Base-by-base conservation (phyloP, 306 rosid genomes). In the Glycine latifolia region DNA sequence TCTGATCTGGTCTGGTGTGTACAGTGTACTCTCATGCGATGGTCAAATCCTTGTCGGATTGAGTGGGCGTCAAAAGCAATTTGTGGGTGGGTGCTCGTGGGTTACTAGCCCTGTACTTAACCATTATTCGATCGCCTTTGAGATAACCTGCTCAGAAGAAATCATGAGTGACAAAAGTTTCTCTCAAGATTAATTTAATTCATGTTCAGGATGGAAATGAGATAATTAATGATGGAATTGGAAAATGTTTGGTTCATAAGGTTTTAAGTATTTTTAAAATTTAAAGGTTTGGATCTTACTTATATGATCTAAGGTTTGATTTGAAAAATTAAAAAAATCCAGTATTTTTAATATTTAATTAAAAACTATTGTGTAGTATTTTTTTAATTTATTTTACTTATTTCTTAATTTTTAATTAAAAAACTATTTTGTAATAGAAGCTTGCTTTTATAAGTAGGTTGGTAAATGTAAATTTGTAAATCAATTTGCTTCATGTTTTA, bases 31-130 rank as follows among this genome's bases (percentile, higher is more conserved):
- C 82, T 88, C 88, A 82, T 82, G 86, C 87, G 85, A 84, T 4
- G 81, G 89, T 83, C 91, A 86, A 86, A 75, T 88, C 85, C 82
- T 73, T 88, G 91, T 86, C 87, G 75, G 82, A 76, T 72, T 26
- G 69, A 70, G 88, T 86, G 84, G 82, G 50, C 82, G 84, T 86
- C 87, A 82, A 78, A 71, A 39, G 41, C 68, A 54, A 39, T 54
- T 56, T 75, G 59, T 60, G 35, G 31, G 31, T 26, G 31, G 86
- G 67, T 52, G 63, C 89, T 78, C 68, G 71, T 84, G 83, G 82
- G 79, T 2, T 26, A 26, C 2, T 26, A 26, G 31, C 60, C 63
- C 60, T 53, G 31, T 31, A 39, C 43, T 12, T 4, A 0, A 55
- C 15, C 80, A 55, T 65, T 78, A 65, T 66, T 26, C 31, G 31